phyloP scores from a whole-genome alignment of 1,284 basidiomycete species.

The Boletus semigastroideus region DNA sequence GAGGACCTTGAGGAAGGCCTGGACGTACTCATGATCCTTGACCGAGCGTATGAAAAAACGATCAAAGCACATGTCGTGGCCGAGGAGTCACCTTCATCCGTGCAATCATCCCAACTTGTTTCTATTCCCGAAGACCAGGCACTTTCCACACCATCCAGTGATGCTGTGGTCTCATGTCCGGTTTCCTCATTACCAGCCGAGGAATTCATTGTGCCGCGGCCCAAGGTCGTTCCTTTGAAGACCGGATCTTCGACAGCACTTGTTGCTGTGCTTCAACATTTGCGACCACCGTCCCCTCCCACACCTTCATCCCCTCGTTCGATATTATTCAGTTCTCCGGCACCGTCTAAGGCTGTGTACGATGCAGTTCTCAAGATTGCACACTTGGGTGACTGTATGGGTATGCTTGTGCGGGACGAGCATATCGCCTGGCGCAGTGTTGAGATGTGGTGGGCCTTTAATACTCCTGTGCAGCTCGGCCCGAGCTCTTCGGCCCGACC shows the following conservation, averaged over 20 bases:
- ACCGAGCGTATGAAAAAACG: conserved; percentile 64
- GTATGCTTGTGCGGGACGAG: conserved; percentile 79
- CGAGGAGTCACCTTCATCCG: conserved; percentile 17
- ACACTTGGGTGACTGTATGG: conserved; percentile 91
- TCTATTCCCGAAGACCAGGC: conserved; percentile 30
- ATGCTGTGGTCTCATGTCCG: not conserved
- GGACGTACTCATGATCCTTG: conserved; percentile 64
- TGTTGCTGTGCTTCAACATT: conserved; percentile 61
- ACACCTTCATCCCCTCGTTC: conserved; percentile 25
- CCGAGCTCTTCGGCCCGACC: conserved; percentile 73
- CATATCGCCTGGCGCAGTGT: conserved; percentile 84
- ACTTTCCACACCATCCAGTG: too few species aligned
- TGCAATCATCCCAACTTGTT: conserved; percentile 11
- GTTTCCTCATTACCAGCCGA: conserved; percentile 13
- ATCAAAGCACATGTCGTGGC: conserved; percentile 55
- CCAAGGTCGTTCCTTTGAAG: conserved; percentile 43
- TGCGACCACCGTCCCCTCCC: conserved; percentile 25
- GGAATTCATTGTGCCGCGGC: conserved; percentile 10
- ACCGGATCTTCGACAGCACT: conserved; percentile 71
- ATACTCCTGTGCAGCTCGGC: conserved; percentile 88
- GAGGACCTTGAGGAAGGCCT: conserved; percentile 66
- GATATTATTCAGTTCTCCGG: conserved; percentile 16
- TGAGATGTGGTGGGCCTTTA: conserved; percentile 96
- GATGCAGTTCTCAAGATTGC: conserved; percentile 85
- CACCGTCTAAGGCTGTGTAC: conserved; percentile 14